Conservation (phyloP, 495 filamentous ascomycete species). For the Penicillium crystallinum region DNA sequence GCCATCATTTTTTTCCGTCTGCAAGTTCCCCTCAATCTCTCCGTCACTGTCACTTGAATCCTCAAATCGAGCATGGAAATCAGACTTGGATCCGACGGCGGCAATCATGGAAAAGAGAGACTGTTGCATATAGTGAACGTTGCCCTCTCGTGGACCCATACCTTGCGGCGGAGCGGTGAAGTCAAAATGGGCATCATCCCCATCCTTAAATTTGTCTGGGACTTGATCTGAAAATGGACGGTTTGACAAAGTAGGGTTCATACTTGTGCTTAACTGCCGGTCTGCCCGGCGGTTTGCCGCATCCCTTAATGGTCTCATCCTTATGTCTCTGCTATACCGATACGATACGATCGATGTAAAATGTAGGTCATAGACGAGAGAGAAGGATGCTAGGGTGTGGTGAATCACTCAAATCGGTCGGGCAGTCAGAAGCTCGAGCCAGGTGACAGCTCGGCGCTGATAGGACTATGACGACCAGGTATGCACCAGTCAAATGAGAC, state of each 20-base stretch:
- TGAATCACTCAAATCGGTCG: slow-evolving; percentile 5
- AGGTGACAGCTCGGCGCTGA: slow-evolving; percentile 23
- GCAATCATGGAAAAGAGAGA: slow-evolving; percentile 92
- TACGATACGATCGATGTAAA: slow-evolving; percentile 4
- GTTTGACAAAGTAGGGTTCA: slow-evolving; percentile 29
- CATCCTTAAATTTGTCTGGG: slow-evolving; percentile 71
- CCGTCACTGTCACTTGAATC: slow-evolving; percentile 77
- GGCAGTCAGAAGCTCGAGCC: slow-evolving; percentile 12
- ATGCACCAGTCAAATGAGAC: slow-evolving; percentile 21
- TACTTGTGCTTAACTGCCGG: slow-evolving; percentile 30
- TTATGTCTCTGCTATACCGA: slow-evolving; percentile 2
- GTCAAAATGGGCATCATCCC: slow-evolving; percentile 68
- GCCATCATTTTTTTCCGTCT: neutral
- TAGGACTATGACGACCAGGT: slow-evolving; percentile 15
- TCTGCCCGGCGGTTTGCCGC: slow-evolving; percentile 30
- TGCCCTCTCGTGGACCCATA: slow-evolving; percentile 33
- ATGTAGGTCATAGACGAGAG: slow-evolving; percentile 3
- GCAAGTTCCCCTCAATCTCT: slow-evolving; percentile 34
- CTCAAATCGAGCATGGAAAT: slow-evolving; percentile 78
- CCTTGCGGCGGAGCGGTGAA: slow-evolving; percentile 54
- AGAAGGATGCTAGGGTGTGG: slow-evolving; percentile 1
- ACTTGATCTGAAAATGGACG: slow-evolving; percentile 63
- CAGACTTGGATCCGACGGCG: slow-evolving; percentile 74
- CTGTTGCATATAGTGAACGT: slow-evolving; percentile 76
- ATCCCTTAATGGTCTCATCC: slow-evolving; percentile 32